These are phyloP conservation scores for Cladosporium halotolerans DNA, from an alignment of 2,329 filamentous ascomycete species.

Conservation along the genomic window DNA sequence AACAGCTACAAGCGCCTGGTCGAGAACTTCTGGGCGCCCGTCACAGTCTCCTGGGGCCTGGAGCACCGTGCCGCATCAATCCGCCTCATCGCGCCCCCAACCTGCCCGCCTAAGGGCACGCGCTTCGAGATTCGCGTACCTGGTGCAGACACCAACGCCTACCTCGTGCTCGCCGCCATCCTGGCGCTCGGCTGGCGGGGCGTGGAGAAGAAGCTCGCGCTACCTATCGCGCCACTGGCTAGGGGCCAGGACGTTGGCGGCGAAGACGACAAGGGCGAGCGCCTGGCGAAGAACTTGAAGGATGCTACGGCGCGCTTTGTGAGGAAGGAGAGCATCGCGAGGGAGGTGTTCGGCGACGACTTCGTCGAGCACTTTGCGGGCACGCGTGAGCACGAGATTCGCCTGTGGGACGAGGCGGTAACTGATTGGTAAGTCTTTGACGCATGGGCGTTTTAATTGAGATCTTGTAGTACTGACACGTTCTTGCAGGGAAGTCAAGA, in stretches of 20 bases:
- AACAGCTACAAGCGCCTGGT: constrained; percentile 98
- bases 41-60: constrained; percentile 93
- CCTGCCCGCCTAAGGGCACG: constrained; percentile 75
- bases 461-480: constrained; percentile 7
- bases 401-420: constrained; percentile 90
- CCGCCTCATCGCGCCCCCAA: constrained; percentile 82
- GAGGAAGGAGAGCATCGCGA: constrained; percentile 73
- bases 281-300: constrained; percentile 76
- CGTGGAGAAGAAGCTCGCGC: constrained; percentile 83
- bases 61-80: constrained; percentile 92
- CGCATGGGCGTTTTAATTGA: not conserved
- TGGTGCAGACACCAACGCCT: constrained; percentile 88
- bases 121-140: constrained; percentile 89
- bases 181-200: constrained; percentile 85
- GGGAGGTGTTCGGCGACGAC: constrained; percentile 86
- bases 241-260: constrained; percentile 79
- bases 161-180: constrained; percentile 79
- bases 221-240: constrained; percentile 74
- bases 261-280: constrained; percentile 60
- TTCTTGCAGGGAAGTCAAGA: constrained; percentile 30
- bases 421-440: constrained; percentile 80
- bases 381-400: constrained; percentile 83
- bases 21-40: constrained; percentile 98
- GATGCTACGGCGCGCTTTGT: constrained; percentile 78
- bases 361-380: constrained; percentile 96